Percentiles rank a stretch among this genome's conserved stretches.
Conservation (phyloP, 768 basidiomycete genomes). For the Grammothele lineata region DNA sequence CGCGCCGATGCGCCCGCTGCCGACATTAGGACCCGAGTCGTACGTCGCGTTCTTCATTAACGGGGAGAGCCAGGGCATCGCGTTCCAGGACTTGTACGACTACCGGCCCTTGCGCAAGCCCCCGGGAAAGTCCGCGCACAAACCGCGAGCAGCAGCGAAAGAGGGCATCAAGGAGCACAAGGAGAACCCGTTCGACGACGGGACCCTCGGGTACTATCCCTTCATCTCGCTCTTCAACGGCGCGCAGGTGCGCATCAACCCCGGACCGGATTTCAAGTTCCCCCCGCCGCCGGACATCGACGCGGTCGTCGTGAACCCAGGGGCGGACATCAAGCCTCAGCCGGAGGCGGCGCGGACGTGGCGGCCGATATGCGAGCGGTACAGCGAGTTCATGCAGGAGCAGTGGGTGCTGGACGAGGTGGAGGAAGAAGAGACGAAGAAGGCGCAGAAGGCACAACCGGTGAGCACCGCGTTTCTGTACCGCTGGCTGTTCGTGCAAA, state of each 20-base stretch:
- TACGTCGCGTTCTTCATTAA: conserved; percentile 90
- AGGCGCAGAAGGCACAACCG: conserved; percentile 30
- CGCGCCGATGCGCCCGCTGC: conserved; percentile 51
- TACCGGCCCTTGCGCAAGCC: conserved; percentile 77
- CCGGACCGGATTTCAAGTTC: conserved; percentile 83
- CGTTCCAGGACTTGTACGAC: conserved; percentile 87
- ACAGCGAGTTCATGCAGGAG: conserved; percentile 79
- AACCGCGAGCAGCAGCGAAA: conserved; percentile 57
- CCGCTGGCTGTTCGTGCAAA: too few relatives aligned
- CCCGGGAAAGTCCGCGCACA: conserved; percentile 59
- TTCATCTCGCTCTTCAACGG: conserved; percentile 92
- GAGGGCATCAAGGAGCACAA: conserved; percentile 65
- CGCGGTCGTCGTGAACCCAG: conserved; percentile 39
- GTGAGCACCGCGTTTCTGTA: conserved; percentile 6
- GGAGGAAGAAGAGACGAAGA: conserved; percentile 65
- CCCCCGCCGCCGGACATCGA: conserved; percentile 81
- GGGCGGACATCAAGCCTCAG: conserved; percentile 29
- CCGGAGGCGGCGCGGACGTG: conserved; percentile 43
- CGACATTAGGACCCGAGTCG: conserved; percentile 60
- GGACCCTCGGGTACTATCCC: conserved; percentile 92
- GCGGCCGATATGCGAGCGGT: conserved; percentile 82
- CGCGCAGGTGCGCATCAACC: conserved; percentile 78
- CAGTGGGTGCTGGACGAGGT: conserved; percentile 72
- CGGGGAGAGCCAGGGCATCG: conserved; percentile 76
- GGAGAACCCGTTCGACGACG: conserved; percentile 91